Base-by-base conservation (phyloP, 345 rosid genomes). In the Clausena lansium region DNA sequence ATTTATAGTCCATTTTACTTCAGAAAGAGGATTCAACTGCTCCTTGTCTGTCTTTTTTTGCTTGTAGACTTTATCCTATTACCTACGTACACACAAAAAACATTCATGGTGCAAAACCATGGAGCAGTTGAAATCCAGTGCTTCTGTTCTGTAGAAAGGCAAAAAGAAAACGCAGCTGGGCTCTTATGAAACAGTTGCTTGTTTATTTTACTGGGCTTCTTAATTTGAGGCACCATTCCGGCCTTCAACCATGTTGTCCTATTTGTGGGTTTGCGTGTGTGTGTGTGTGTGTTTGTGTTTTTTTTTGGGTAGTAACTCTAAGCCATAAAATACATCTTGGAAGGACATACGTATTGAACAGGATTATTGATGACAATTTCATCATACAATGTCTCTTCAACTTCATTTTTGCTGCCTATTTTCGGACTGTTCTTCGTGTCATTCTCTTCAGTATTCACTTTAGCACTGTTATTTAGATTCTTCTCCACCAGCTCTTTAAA, bases 401-500 rank as follows among this genome's bases (percentile, higher is more conserved):
- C 71, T 20, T 70, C 84, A 61, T 57, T 45, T 17, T 57, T 67
- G 6, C 32, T 59, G 65, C 74, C 28, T 2, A 19, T 1, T 10
- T n/a, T 33, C n/a, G 61, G 9, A 25, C 7, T 10, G 24, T 32
- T 59, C 58, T 78, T 68, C 0, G 58, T n/a, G 9, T 73, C 70
- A 5, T 67, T 33, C 32, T 76, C 80, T 28, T 75, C 76, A 17
- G 1, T 67, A 20, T 20, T 13, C 33, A 69, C 82, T 27, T 79
- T 63, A 2, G 10, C 32, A 33, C 50, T n/a, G 47, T 65, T 20
- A 39, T 75, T 80, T 63, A 71, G 67, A 78, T 83, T 88, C 76
- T 83, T 82, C 77, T 88, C 85, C 7, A 88, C 87, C 7, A 88
- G 83, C 63, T 88, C 83, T 65, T 80, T 84, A 45, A 81, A 88